Evolutionary conservation across 192 early-diverging fungal genomes (phyloP), one percentile per base, ranked within the genome.

Genomic region (Borealophlyctis nickersoniae): DNA sequence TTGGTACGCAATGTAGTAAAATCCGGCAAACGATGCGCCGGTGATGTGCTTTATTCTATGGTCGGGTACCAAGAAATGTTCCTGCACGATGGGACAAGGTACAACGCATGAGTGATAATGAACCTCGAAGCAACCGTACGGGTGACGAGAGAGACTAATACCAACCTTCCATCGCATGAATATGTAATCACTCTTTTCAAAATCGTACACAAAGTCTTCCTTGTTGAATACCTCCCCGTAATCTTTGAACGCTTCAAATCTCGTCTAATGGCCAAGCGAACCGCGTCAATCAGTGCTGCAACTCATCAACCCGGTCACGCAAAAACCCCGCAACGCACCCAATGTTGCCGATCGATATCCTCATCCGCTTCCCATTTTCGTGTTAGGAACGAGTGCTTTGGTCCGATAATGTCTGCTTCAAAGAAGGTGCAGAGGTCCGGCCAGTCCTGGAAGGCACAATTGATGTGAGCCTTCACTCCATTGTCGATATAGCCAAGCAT

Each of bases 161-260:
- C 50, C 22, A 60, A 81, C 79, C 69, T 94, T 94, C 92, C 92
- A 94, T 45, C 92, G 81, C 92, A 94, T 94, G 73, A 91, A 94
- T 7, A 94, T 76, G 36, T 81, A 77, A 77, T 91, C 86, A 0
- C 75, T 71, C 22, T 70, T 36, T 74, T 82, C 66, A 77, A 81
- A 67, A 81, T 85, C 80, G 63, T 77, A 81, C 29, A 75, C 65
- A 57, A 61, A 84, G 62, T 50, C 73, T 54, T 77, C 86, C 63
- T 35, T 26, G 52, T 80, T 77, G 56, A 73, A 72, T 3, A 39
- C 28, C 22, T 58, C 39, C 49, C 72, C 73, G 48, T 73, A 73
- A 3, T 70, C 53, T 49, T 69, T 49, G 51, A 85, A 85, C 48
- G 62, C 72, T 51, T 77, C 73, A 52, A 85, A 79, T 51, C 63